Conservation (phyloP, 2,329 filamentous ascomycete genomes). For the Trichoderma brevicompactum region DNA sequence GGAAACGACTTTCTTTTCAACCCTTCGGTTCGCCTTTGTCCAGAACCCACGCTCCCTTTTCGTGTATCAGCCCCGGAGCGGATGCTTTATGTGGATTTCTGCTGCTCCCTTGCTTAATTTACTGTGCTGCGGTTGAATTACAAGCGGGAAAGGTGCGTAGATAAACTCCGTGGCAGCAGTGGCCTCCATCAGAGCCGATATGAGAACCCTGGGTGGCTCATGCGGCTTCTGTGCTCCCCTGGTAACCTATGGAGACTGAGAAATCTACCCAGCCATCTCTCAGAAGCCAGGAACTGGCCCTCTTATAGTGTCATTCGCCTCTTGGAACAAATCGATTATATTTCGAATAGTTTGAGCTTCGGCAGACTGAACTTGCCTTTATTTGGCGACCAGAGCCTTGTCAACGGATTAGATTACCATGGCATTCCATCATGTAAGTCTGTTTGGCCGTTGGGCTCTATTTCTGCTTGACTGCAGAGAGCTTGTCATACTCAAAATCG, state of each 20-base stretch:
- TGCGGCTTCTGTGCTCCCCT: not conserved
- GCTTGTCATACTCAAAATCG: not conserved
- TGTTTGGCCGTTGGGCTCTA: not conserved
- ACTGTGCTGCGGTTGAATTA: not conserved
- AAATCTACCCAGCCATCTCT: not conserved
- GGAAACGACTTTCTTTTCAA: not conserved
- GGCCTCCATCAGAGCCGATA: not conserved
- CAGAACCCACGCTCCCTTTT: not conserved
- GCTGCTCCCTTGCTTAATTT: not conserved
- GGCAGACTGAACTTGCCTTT: not conserved
- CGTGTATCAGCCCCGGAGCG: not conserved
- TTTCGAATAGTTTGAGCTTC: not conserved
- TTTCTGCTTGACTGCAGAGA: not conserved
- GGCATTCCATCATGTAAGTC: conserved; percentile 29
- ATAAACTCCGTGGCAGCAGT: not conserved
- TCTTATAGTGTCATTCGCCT: not conserved
- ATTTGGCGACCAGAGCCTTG: not conserved
- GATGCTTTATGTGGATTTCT: not conserved
- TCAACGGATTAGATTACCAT: not conserved
- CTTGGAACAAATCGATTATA: not conserved
- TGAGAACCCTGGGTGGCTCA: not conserved
- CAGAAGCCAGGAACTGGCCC: not conserved
- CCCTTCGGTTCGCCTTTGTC: not conserved
- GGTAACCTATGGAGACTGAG: conserved; percentile 1
- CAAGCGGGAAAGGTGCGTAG: conserved; percentile 8